Evolutionary conservation across 1,284 basidiomycete genomes (phyloP), one percentile per base, ranked within the genome.

Genomic region (Quambalaria eucalypti): DNA sequence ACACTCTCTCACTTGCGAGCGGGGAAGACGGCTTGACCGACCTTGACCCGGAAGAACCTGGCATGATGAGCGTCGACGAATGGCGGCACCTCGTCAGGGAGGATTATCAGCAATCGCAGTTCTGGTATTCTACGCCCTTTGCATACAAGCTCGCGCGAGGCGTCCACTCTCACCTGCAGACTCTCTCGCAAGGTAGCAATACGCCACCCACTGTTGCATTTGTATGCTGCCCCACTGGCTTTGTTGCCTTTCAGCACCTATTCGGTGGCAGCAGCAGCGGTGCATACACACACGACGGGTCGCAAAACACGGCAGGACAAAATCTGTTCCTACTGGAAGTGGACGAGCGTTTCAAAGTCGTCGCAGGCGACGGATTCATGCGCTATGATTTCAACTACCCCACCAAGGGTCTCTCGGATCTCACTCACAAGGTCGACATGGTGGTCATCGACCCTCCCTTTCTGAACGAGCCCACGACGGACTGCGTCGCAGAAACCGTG

Each of bases 391-490:
- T 38, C 28, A 51, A 51, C 42, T 12, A 10, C 10, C 50, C 50
- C 21, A 25, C 26, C 36, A 51, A 51, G 29, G 30, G 36, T 4
- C 42, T 51, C 23, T 25, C 36, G 14, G 14, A 16, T 3, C 48
- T 54, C 29, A 26, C 28, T 23, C 23, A 29, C 21, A 49, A 36
- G 42, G 46, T 54, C 5, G 52, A 54, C 48, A 26, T 54, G 16
- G 21, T 48, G 14, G 52, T 54, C 19, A 39, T 54, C 38, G 52
- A 54, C 40, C 52, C 52, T 3, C 52, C 52, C 16, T 54, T 48
- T 19, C 48, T 54, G 23, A 54, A 54, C 29, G 46, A 48, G 48
- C 12, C 14, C 5, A 51, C 50, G 21, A 51, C 36, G 25, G 28
- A 51, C n/a, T 31, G 44, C 25, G 25, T 46, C 16, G 46, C 28